phyloP scores from a whole-genome alignment of 129 eudicot genomes.

The Artemisia tridentata region DNA sequence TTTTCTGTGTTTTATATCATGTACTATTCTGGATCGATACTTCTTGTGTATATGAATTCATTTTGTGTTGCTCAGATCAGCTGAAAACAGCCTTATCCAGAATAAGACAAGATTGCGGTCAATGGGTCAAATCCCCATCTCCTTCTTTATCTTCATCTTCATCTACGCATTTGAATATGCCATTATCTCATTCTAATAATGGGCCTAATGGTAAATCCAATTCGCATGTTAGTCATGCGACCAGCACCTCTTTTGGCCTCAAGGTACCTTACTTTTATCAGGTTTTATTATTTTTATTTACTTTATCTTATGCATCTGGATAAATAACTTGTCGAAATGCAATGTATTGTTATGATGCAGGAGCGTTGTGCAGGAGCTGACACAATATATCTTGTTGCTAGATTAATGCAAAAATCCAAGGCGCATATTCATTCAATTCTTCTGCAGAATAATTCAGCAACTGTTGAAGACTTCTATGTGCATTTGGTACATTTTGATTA shows the following conservation, averaged over 20 bases:
- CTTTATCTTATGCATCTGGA: slow-evolving; percentile 1
- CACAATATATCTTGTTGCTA: slow-evolving; percentile 82
- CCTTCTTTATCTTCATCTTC: slow-evolving; percentile 45
- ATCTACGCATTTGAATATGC: slow-evolving; percentile 42
- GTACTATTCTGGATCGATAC: slow-evolving; percentile 5
- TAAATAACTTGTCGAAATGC: slow-evolving; percentile 1
- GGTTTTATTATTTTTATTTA: neutral
- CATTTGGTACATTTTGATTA: slow-evolving; percentile 51
- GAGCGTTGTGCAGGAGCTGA: slow-evolving; percentile 97
- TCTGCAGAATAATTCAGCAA: slow-evolving; percentile 60
- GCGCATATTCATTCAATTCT: slow-evolving; percentile 85
- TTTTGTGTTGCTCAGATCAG: slow-evolving; percentile 56
- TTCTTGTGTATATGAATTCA: slow-evolving; percentile 22
- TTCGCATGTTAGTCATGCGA: slow-evolving; percentile 36
- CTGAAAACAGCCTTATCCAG: slow-evolving; percentile 77
- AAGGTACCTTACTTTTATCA: slow-evolving; percentile 46
- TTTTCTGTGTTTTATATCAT: too few relatives aligned
- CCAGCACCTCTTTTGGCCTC: slow-evolving; percentile 58
- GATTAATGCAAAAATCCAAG: slow-evolving; percentile 74
- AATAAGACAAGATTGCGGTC: slow-evolving; percentile 77
- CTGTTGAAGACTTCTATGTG: slow-evolving; percentile 77
- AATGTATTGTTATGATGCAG: slow-evolving; percentile 51
- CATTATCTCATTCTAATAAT: slow-evolving; percentile 56
- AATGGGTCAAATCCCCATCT: slow-evolving; percentile 63
- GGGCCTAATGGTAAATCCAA: slow-evolving; percentile 57